These are phyloP conservation scores for Thielaviopsis punctulata DNA, from an alignment of 2,329 filamentous ascomycete species.

Conservation along the genomic window DNA sequence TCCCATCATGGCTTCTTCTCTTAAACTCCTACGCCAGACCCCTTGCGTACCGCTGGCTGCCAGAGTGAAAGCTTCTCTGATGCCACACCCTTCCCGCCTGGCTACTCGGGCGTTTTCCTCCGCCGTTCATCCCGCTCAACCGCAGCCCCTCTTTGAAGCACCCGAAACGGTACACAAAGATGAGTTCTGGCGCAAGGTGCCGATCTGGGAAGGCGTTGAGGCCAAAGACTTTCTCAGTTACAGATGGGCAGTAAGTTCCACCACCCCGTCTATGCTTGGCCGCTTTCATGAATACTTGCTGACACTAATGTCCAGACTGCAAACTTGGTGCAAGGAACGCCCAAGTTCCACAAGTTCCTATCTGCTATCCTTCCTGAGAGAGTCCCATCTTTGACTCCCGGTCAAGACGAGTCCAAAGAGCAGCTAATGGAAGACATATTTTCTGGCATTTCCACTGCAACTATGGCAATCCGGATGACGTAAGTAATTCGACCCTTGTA, in stretches of 20 bases:
- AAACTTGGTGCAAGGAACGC: constrained; percentile 31
- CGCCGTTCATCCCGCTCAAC: not conserved
- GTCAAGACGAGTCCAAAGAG: constrained; percentile 19
- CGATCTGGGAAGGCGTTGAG: constrained; percentile 31
- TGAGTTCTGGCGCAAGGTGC: constrained; percentile 34
- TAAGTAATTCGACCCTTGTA: constrained; percentile 15
- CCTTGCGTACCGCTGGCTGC: too few species aligned
- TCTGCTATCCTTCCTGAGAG: constrained; percentile 29
- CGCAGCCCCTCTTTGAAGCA: too few species aligned
- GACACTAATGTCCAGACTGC: constrained; percentile 20
- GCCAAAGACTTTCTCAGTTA: constrained; percentile 33
- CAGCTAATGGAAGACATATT: constrained; percentile 37
- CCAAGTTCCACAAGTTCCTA: constrained; percentile 32
- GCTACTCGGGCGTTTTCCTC: too few species aligned
- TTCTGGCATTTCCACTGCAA: constrained; percentile 32
- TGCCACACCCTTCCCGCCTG: too few species aligned
- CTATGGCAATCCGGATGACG: constrained; percentile 44
- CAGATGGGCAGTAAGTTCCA: constrained; percentile 33
- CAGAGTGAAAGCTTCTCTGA: too few species aligned
- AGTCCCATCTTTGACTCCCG: constrained; percentile 24
- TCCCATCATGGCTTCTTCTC: too few species aligned
- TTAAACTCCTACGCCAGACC: too few species aligned
- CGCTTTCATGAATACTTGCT: not conserved
- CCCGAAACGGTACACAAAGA: too few species aligned
- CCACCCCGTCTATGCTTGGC: not conserved